Base-by-base conservation (phyloP, 108 stramenopile species). In the Pseudonitzschia multistriata region DNA sequence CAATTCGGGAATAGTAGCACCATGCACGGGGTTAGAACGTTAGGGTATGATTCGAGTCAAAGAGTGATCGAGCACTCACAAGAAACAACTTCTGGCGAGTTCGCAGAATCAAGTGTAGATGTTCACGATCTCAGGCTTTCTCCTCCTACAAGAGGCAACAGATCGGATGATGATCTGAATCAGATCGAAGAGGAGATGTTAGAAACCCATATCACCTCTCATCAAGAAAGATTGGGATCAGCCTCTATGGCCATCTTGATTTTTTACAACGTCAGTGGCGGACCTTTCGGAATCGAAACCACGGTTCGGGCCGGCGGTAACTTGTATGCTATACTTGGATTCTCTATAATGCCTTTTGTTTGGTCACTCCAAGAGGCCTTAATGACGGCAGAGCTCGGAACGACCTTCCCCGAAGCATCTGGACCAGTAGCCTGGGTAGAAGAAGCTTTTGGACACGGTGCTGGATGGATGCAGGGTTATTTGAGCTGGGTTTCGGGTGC, bases 351-450 rank as follows among this genome's bases (percentile, higher is more conserved):
- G 37, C 97, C 96, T 0, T 48, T 97, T 24, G 48, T 97, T 0
- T 98, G 96, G 96, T 86, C 91, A 0, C n/a, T 95, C 3, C 96
- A 93, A n/a, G 97, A 98, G 71, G 91, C 91, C 2, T 68, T 94
- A 40, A 86, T 98, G 57, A 97, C 96, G 13, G 91, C 93, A 30
- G 95, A 96, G 69, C 71, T 97, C 39, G 87, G 89, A 24, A 73
- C 87, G 3, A 70, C 91, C n/a, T 96, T 91, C 72, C 94, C 95
- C n/a, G 95, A 96, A 33, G 83, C 94, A 14, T 82, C 86, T 6
- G 97, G 95, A 7, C 91, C 40, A 24, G 92, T 96, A 7, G 89
- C 93, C 2, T 97, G 96, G 93, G 92, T 97, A 5, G 92, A 96
- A 59, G 85, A 85, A 71, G 97, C 97, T 1, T 97, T 94, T 83